A percentile compares a stretch with the other conserved stretches of the same genome.
phyloP scores from a whole-genome alignment of 2,329 filamentous ascomycete species.

The Aureobasidium sp. region DNA sequence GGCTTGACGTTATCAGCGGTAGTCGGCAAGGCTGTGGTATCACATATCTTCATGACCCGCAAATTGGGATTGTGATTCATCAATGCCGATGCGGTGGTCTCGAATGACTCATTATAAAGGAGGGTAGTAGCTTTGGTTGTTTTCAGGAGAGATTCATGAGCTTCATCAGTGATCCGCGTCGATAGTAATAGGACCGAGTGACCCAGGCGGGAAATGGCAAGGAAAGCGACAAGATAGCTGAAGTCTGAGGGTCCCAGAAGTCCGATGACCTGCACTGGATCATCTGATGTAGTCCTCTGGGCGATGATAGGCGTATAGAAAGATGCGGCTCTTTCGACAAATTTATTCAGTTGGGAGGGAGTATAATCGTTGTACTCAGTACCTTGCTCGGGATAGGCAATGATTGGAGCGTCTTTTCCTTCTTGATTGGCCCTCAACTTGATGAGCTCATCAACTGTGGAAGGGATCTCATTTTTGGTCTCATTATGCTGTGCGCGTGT shows the following conservation, averaged over 20 bases:
- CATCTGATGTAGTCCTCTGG: slow-evolving; percentile 17
- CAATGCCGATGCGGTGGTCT: neutral
- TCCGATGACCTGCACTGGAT: slow-evolving; percentile 34
- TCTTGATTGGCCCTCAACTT: neutral
- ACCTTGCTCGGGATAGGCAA: slow-evolving; percentile 20
- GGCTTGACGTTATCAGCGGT: neutral
- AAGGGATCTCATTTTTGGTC: neutral
- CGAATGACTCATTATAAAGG: slow-evolving; percentile 20
- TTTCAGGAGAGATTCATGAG: slow-evolving; percentile 41
- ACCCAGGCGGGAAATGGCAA: slow-evolving; percentile 48
- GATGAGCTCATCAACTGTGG: neutral
- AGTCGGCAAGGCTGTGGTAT: neutral
- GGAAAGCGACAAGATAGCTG: slow-evolving; percentile 45
- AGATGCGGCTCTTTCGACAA: slow-evolving; percentile 20
- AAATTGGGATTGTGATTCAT: slow-evolving; percentile 22
- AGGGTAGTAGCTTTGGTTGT: slow-evolving; percentile 29
- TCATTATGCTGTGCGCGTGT: neutral
- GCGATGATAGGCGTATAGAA: slow-evolving; percentile 19
- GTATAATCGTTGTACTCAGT: slow-evolving; percentile 21
- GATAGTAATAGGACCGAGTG: slow-evolving; percentile 48
- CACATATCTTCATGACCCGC: slow-evolving; percentile 26
- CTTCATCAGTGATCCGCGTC: slow-evolving; percentile 44
- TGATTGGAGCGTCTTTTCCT: slow-evolving; percentile 15
- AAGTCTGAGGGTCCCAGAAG: slow-evolving; percentile 47
- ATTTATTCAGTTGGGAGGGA: slow-evolving; percentile 18